Conservation (phyloP, 352 stramenopile genomes). For the Phytophthora pisi region DNA sequence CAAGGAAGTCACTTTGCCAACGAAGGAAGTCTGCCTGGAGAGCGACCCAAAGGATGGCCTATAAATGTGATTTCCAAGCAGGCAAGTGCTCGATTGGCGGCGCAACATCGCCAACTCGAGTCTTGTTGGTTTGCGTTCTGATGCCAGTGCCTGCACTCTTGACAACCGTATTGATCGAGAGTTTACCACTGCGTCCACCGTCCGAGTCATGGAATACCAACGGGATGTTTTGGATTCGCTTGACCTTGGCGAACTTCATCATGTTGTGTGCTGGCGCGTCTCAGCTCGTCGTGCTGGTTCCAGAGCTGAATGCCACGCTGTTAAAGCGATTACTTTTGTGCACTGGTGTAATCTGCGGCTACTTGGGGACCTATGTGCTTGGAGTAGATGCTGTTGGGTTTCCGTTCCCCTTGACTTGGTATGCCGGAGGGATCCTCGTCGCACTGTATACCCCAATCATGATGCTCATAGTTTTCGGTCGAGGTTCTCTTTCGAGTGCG, state of each 20-base stretch:
- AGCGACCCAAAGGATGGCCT: no score
- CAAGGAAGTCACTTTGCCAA: no score
- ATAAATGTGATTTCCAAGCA: no score
- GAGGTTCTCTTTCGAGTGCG: background rate
- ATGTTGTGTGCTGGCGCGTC: background rate
- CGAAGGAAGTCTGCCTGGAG: no score
- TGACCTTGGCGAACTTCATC: background rate
- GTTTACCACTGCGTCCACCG: conserved; percentile 8
- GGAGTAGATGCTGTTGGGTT: conserved; percentile 6
- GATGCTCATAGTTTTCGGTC: conserved; percentile 11
- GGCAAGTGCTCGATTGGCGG: no score
- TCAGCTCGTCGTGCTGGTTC: conserved; percentile 1
- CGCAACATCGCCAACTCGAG: conserved; percentile 1
- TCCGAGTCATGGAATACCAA: conserved; percentile 15
- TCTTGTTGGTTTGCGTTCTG: conserved; percentile 13
- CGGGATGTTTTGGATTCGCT: conserved; percentile 23
- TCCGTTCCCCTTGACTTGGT: conserved; percentile 18
- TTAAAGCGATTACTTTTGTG: background rate
- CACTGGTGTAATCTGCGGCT: conserved; percentile 2
- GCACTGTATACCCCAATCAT: conserved; percentile 8
- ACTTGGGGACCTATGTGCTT: conserved; percentile 5
- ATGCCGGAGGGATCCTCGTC: conserved; percentile 7
- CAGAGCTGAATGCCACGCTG: conserved; percentile 2
- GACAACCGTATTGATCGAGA: conserved; percentile 14
- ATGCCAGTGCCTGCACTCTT: conserved; percentile 10